Evolutionary conservation across 2,329 filamentous ascomycete genomes (phyloP), one percentile per base, ranked within the genome.

Genomic region (Ceratocystis huliohia): DNA sequence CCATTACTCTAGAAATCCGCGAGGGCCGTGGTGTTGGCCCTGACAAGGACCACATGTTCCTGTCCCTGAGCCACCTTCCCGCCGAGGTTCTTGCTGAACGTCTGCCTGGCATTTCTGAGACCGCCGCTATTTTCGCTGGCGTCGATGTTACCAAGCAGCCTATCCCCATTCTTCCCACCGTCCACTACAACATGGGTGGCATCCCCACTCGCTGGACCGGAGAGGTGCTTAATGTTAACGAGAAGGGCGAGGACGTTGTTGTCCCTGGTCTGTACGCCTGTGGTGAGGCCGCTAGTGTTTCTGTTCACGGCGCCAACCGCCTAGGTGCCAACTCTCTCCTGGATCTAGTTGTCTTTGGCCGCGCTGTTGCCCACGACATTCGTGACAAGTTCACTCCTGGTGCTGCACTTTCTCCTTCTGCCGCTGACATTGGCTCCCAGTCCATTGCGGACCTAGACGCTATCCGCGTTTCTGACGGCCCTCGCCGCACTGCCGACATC

Each of bases 171-270:
- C 83, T 97, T 69, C 93, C 93, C 67, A 97, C 93, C 57, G 93
- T 96, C 71, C 92, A 99, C 83, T 99, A 99, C 84, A 96, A 96
- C 84, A 99, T 97, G 94, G 93, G 93, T 78, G 93, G 94, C 83
- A 96, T 99, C 72, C 93, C 93, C 64, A 97, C 94, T 71, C 91
- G 90, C 74, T 97, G 96, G 83, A 96, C 91, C 69, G 93, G 94
- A 77, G 91, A 99, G 80, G 94, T 97, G 69, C 79, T 99, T 71
- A 95, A 91, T 20, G 81, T 96, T 64, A 91, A 96, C 72, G 87
- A 89, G 74, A 76, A 84, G 69, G 94, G 94, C 71, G 85, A 96
- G 67, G 94, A 97, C 80, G 84, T 96, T 82, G 84, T 96, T 72
- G 94, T 99, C 25, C 91, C 91, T 67, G 93, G 93, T 77, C 85